Evolutionary conservation across 768 basidiomycete species (phyloP), one percentile per base, ranked within the genome.

Genomic region (Lactarius sanguifluus): DNA sequence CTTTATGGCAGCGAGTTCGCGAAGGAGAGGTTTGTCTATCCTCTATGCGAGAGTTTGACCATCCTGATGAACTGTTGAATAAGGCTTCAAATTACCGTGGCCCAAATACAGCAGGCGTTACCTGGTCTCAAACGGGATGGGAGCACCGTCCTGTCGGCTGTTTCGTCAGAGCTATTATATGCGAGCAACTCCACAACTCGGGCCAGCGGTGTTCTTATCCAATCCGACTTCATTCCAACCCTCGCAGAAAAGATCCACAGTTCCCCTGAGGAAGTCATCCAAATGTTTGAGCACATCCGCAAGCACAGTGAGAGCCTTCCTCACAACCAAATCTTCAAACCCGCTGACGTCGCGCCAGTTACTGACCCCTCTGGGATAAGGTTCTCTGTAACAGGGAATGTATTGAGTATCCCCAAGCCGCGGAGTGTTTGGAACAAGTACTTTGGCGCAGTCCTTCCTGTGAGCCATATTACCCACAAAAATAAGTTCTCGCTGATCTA

Each of bases 51-150:
- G 32, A 16, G 56, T 66, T 55, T 7, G n/a, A 25, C n/a, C 13
- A 9, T 13, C 34, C 20, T 55, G 34, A 67, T 61, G 25, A 55
- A 40, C 25, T 20, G 16, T n/a, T 57, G 23, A 45, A 16, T 23
- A 70, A 96, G 96, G 59, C 79, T 99, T 40, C 86, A 89, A 71
- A 86, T 98, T 59, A 87, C 86, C 32, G 81, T 92, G 56, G 93
- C 94, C 18, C 98, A 97, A 77, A 85, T 93, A 28, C 87, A 91
- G 54, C 96, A 98, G 75, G 88, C 87, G 23, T 81, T 99, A 38
- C 96, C 97, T 2, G 90, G 94, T 74, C 79, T 92, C 71, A 98
- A 98, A 81, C 86, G 97, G 45, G 90, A 93, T 73, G 96, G 95
- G 15, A 86, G 79, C 73, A 89, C 85, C 34, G 91, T 98, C 13